phyloP scores from a whole-genome alignment of 768 basidiomycete species.

The Tulasnella sp. region DNA sequence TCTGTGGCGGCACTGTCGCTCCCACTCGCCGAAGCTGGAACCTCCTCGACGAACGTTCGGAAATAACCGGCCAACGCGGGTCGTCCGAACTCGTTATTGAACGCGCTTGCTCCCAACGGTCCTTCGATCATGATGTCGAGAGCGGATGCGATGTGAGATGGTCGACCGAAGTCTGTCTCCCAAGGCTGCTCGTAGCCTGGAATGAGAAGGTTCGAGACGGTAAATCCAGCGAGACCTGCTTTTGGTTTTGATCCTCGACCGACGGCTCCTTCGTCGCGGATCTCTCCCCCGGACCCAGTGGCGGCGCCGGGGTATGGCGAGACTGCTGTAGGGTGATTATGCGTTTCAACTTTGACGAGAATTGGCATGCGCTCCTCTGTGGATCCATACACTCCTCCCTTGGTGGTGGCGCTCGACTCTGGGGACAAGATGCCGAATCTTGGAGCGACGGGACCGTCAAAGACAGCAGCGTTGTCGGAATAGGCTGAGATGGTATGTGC shows the following conservation, averaged over 20 bases:
- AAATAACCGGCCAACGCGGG: conserved; percentile 91
- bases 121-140: conserved; percentile 97
- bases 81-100: conserved; percentile 97
- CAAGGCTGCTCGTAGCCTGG: conserved; percentile 88
- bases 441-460: conserved; percentile 66
- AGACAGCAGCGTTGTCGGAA: conserved; percentile 95
- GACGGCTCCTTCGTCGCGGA: conserved; percentile 94
- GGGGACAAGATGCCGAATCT: conserved; percentile 53
- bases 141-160: conserved; percentile 83
- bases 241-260: conserved; percentile 94
- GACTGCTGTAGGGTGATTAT: conserved; percentile 97
- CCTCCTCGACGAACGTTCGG: conserved; percentile 81
- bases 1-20: conserved; percentile 36
- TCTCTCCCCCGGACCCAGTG: conserved; percentile 97
- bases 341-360: conserved; percentile 96
- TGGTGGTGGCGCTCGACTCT: conserved; percentile 25
- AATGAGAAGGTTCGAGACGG: conserved; percentile 87
- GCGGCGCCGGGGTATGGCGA: conserved; percentile 98
- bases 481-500: conserved; percentile 90
- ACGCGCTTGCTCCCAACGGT: conserved; percentile 88
- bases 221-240: conserved; percentile 88
- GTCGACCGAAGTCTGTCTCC: conserved; percentile 91
- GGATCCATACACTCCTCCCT: conserved; percentile 44
- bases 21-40: conserved; percentile 44
- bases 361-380: conserved; percentile 71